phyloP scores from a whole-genome alignment of 768 basidiomycete species.

The Lentinus tigrinus region DNA sequence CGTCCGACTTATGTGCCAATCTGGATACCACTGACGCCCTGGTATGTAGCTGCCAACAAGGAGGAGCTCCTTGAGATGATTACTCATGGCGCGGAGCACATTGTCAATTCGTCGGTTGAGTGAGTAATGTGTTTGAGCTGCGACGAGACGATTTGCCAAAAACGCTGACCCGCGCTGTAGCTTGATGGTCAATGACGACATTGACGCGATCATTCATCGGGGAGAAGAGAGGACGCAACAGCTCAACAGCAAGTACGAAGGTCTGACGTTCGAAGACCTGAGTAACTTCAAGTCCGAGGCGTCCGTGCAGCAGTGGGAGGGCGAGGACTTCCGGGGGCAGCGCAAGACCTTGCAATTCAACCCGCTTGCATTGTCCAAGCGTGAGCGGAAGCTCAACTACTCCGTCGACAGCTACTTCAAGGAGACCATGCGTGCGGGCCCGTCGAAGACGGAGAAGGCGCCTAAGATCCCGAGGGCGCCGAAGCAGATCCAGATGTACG shows the following conservation, averaged over 20 bases:
- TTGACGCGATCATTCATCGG: conserved; percentile 87
- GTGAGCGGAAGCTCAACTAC: conserved; percentile 92
- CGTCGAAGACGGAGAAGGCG: conserved; percentile 77
- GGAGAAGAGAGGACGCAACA: conserved; percentile 90
- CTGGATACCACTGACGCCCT: background rate
- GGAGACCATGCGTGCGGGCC: conserved; percentile 79
- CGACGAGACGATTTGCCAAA: background rate
- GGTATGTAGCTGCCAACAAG: conserved; percentile 75
- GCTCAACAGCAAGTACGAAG: conserved; percentile 90
- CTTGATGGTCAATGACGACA: conserved; percentile 80
- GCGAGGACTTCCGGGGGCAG: conserved; percentile 80
- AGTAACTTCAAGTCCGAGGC: conserved; percentile 97
- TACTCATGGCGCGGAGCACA: conserved; percentile 94
- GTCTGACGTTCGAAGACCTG: conserved; percentile 89
- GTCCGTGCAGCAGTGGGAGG: conserved; percentile 92
- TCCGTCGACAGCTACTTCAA: conserved; percentile 96
- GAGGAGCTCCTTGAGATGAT: conserved; percentile 99
- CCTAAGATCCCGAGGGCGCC: conserved; percentile 84
- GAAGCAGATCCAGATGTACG: conserved; percentile 82
- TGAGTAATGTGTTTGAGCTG: conserved; percentile 35
- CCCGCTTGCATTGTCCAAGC: conserved; percentile 85
- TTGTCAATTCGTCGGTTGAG: conserved; percentile 81
- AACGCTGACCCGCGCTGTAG: conserved; percentile 36
- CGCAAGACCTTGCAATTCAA: conserved; percentile 73
- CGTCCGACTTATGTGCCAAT: conserved; percentile 17